Percentiles rank a stretch among this genome's conserved stretches.
Evolutionary conservation across 208 protist genomes (phyloP).

Genomic region (Trypanosoma avium): DNA sequence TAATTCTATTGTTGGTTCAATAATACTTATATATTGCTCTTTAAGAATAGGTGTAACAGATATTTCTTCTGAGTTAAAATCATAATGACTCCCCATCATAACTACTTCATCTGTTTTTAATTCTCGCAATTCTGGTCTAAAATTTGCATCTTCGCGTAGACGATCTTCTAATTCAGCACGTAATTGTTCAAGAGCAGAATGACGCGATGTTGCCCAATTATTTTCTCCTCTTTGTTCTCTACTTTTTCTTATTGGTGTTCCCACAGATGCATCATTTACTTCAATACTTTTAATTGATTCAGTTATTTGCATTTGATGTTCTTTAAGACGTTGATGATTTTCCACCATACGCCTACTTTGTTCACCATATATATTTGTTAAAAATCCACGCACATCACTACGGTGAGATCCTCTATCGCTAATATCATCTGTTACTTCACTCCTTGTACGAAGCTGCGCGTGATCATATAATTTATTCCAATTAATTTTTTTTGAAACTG

Average conservation of each 20-base stretch:
- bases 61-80: no score
- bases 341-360: neutral
- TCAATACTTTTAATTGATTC: neutral
- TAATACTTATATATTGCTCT: no score
- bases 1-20: conserved; percentile 20
- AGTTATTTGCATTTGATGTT: neutral
- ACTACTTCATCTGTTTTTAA: no score
- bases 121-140: conserved; percentile 11
- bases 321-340: neutral
- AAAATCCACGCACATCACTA: conserved; percentile 19
- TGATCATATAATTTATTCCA: neutral
- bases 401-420: conserved; percentile 10
- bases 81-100: no score
- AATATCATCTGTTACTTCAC: neutral
- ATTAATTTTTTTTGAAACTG: neutral
- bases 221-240: neutral
- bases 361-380: conserved; percentile 16
- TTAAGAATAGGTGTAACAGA: no score
- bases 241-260: conserved; percentile 7
- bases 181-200: conserved; percentile 43
- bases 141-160: conserved; percentile 6
- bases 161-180: conserved; percentile 34
- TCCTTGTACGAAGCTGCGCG: neutral
- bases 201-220: conserved; percentile 43
- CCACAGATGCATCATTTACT: neutral